Base-by-base conservation (phyloP, 2,329 filamentous ascomycete genomes). In the Hymenoscyphus scutula region DNA sequence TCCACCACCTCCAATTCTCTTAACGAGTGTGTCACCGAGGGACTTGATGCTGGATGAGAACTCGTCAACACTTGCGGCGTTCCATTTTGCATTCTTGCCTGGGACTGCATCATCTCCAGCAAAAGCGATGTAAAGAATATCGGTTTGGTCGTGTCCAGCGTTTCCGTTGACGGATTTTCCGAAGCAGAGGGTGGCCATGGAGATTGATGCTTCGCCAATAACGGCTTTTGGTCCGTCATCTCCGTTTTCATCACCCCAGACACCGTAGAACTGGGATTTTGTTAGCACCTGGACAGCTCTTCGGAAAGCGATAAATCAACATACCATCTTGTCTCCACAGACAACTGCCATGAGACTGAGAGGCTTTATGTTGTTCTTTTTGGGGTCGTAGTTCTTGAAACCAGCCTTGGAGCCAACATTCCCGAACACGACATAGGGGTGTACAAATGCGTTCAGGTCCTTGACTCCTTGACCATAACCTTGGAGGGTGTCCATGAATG, bases 51-150 rank as follows among this genome's bases (percentile, higher is more conserved):
- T 85, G n/a, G 66, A 73, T 72, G 83, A 80, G 65, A 88, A 87
- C 17, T 80, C 77, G 8, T 74, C 73, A 29, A 76, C 81, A 64
- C 73, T 79, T 6, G 71, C 70, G 0, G 85, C 83, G 8, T 75
- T 74, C 86, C 86, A 89, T 32, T 80, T 75, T 0, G 85, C 85
- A 23, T 78, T 71, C 13, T 76, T 73, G 1, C 84, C 85, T 0
- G 84, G 84, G 0, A 87, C 82, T 0, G 86, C 84, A 5, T 82
- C 79, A 0, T 73, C 61, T 1, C 85, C 85, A 0, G 77, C 77
- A 69, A 89, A 89, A 0, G 83, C 86, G 56, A 89, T 77, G 72
- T 83, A 89, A 38, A 89, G 73, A 0, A 89, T 83, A 71, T 89
- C 84, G 37, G 84, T 78, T 17, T 76, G 73, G 48, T 78, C 78